Conservation (phyloP, 2,329 filamentous ascomycete genomes). For the Claviceps lovelessii region DNA sequence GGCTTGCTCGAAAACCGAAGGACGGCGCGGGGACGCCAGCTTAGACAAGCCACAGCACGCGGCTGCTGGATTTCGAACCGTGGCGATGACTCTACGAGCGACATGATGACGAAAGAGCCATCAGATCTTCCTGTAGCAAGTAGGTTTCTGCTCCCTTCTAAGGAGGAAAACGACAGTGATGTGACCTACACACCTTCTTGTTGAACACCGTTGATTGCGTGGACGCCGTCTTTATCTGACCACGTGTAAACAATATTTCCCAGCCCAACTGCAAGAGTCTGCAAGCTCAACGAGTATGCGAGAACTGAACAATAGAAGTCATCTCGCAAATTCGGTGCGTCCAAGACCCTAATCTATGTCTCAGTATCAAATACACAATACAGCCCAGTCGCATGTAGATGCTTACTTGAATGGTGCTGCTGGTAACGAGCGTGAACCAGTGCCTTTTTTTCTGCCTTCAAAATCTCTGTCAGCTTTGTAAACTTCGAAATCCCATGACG, state of each 20-base stretch:
- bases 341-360: constrained; percentile 47
- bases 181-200: constrained; percentile 45
- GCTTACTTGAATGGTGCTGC: constrained; percentile 63
- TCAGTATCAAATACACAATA: background rate
- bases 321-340: constrained; percentile 77
- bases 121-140: constrained; percentile 73
- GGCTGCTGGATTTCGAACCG: constrained; percentile 65
- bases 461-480: background rate
- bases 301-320: constrained; percentile 92
- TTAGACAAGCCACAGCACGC: constrained; percentile 60
- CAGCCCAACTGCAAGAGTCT: constrained; percentile 72
- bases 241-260: constrained; percentile 71
- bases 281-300: constrained; percentile 63
- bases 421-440: constrained; percentile 37
- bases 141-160: constrained; percentile 59
- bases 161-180: constrained; percentile 79
- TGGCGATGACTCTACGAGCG: constrained; percentile 52
- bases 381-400: background rate
- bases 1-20: constrained; percentile 37
- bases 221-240: constrained; percentile 61
- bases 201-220: constrained; percentile 24
- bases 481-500: background rate
- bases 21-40: constrained; percentile 57
- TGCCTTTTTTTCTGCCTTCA: constrained; percentile 1
- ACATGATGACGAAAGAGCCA: constrained; percentile 64